These are phyloP conservation scores for Rubroboletus pulcherrimus DNA, from an alignment of 768 basidiomycete genomes.

Conservation along the genomic window DNA sequence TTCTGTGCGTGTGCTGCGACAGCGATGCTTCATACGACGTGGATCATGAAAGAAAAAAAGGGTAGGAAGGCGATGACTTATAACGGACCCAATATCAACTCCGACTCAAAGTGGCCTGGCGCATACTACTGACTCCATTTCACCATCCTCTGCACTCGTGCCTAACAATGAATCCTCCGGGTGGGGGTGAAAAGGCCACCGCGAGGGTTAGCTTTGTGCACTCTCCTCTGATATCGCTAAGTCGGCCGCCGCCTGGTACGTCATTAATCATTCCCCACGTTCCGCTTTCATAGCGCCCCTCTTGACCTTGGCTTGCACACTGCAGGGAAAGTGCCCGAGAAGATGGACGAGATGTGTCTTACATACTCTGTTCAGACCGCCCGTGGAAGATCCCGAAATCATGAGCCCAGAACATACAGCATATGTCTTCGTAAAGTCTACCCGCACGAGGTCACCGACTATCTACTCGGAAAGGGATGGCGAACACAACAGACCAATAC, in stretches of 20 bases:
- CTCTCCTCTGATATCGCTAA: slow-evolving; percentile 24
- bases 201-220: slow-evolving; percentile 23
- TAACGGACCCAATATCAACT: slow-evolving; percentile 13
- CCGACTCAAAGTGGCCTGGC: slow-evolving; percentile 16
- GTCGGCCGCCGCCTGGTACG: slow-evolving; percentile 24
- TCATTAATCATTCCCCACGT: background rate
- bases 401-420: slow-evolving; percentile 54
- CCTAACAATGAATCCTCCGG: slow-evolving; percentile 18
- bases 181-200: slow-evolving; percentile 9
- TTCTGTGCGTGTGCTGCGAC: slow-evolving; percentile 79
- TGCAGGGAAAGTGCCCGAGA: slow-evolving; percentile 53
- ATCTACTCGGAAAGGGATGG: slow-evolving; percentile 36
- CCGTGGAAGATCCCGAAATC: slow-evolving; percentile 46
- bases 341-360: slow-evolving; percentile 62
- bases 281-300: background rate
- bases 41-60: slow-evolving; percentile 26
- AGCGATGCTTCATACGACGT: slow-evolving; percentile 77
- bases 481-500: slow-evolving; percentile 44
- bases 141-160: background rate
- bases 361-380: slow-evolving; percentile 60
- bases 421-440: slow-evolving; percentile 65
- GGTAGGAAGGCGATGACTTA: slow-evolving; percentile 9
- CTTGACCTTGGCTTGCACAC: background rate
- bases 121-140: background rate
- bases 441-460: slow-evolving; percentile 60